These are phyloP conservation scores for Pistacia vera DNA, from an alignment of 345 rosid species.

Conservation along the genomic window DNA sequence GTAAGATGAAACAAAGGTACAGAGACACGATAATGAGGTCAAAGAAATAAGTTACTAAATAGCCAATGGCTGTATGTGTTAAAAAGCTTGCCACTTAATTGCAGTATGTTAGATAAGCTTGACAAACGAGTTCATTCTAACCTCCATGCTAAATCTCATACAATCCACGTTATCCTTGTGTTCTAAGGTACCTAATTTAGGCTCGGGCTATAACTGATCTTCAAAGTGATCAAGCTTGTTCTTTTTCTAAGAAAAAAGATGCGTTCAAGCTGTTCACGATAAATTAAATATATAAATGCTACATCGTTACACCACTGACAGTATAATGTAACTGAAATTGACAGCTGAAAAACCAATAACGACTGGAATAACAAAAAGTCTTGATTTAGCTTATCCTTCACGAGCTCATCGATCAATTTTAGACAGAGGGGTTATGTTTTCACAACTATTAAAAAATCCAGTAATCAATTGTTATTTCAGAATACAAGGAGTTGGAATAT, in stretches of 20 bases:
- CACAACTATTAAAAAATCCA: neutral
- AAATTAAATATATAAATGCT: neutral
- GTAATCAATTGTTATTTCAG: neutral
- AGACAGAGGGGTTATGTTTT: too few species aligned
- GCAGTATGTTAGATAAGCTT: too few species aligned
- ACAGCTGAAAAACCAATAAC: neutral
- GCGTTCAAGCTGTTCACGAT: neutral
- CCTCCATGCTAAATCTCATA: neutral
- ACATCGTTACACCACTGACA: neutral
- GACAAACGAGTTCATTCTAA: too few species aligned
- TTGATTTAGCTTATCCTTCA: neutral
- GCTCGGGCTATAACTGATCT: neutral
- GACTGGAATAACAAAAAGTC: neutral
- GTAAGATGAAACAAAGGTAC: slow-evolving; percentile 19
- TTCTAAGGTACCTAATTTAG: neutral
- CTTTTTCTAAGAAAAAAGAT: too few species aligned
- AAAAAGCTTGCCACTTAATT: too few species aligned
- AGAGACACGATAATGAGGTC: slow-evolving; percentile 19
- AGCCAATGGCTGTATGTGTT: too few species aligned
- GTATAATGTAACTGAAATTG: neutral
- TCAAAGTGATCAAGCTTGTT: neutral
- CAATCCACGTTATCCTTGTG: neutral
- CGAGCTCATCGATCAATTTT: neutral
- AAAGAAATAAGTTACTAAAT: neutral
- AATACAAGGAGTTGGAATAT: neutral